phyloP scores from a whole-genome alignment of 768 basidiomycete species.

The Podaxis sp. region DNA sequence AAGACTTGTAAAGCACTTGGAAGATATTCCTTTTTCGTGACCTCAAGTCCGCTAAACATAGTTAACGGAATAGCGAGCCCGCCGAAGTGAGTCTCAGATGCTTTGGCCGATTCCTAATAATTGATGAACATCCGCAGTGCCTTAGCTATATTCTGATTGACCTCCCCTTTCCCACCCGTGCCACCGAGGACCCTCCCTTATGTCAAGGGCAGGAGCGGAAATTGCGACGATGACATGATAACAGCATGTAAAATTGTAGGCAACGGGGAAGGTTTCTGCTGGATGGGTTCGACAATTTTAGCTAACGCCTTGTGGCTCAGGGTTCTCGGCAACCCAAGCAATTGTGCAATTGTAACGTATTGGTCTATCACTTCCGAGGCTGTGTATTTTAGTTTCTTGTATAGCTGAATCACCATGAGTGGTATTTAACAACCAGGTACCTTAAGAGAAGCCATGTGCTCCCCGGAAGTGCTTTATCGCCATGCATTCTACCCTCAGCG shows the following conservation, averaged over 20 bases:
- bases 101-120: background rate
- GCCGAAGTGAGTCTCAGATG: constrained; percentile 17
- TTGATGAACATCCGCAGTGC: background rate
- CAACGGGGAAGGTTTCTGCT: too few relatives aligned
- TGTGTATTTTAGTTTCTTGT: background rate
- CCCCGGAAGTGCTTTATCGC: background rate
- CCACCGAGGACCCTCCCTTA: too few relatives aligned
- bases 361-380: background rate
- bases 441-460: background rate
- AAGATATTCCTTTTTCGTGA: constrained; percentile 21
- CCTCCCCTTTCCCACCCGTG: background rate
- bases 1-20: constrained; percentile 18
- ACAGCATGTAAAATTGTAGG: too few relatives aligned
- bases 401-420: background rate
- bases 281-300: too few relatives aligned
- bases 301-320: too few relatives aligned
- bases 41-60: constrained; percentile 22
- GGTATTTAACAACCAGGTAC: background rate
- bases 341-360: background rate
- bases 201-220: too few relatives aligned
- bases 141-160: constrained; percentile 4
- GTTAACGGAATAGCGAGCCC: constrained; percentile 24
- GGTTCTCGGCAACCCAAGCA: background rate
- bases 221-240: background rate
- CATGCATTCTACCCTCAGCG: background rate